phyloP scores from a whole-genome alignment of 176 grass and related monocot species.

The Coix lacrymajobi region DNA sequence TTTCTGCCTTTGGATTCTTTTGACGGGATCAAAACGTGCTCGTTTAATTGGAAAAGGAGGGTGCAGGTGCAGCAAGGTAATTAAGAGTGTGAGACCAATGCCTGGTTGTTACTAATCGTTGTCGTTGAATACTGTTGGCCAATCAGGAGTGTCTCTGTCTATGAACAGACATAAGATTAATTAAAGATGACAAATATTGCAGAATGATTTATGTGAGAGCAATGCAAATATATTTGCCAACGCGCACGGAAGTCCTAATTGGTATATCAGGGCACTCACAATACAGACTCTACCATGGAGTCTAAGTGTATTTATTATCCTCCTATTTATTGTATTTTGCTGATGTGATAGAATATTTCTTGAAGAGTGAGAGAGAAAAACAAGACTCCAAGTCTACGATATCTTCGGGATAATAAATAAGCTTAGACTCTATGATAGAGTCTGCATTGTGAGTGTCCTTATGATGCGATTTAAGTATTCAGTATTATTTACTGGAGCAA shows the following conservation, averaged over 20 bases:
- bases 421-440: too few species aligned
- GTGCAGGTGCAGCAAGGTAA: not conserved
- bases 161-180: not conserved
- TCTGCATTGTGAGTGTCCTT: too few species aligned
- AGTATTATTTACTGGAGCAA: not conserved
- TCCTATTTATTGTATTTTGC: too few species aligned
- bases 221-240: not conserved
- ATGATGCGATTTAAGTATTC: not conserved
- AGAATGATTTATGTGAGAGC: not conserved
- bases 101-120: not conserved
- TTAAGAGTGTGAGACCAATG: not conserved
- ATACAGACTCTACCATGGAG: too few species aligned
- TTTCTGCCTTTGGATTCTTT: constrained; percentile 22
- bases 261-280: too few species aligned
- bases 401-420: too few species aligned
- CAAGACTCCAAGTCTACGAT: too few species aligned
- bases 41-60: not conserved
- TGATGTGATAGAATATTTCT: too few species aligned
- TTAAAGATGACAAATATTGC: not conserved
- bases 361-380: too few species aligned
- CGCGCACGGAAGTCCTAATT: not conserved
- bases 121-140: constrained; percentile 4
- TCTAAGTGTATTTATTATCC: too few species aligned
- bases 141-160: not conserved
- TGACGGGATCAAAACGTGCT: constrained; percentile 27